Percentiles rank a stretch among this genome's conserved stretches.
phyloP scores from a whole-genome alignment of 2,329 filamentous ascomycete species.

The Neonectria coccinea region DNA sequence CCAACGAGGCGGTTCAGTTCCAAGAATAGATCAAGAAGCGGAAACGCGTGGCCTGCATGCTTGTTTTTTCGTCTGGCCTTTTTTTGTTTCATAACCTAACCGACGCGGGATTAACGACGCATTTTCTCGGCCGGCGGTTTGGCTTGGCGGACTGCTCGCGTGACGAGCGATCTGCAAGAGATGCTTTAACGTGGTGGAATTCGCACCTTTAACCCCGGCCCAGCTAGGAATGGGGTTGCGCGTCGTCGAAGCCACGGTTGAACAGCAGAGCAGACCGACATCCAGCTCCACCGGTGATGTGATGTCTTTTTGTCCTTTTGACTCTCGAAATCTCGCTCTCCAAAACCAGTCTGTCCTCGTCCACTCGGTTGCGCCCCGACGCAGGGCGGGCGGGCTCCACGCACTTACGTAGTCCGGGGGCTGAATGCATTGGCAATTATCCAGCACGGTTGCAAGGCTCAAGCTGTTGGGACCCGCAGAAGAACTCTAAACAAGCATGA shows the following conservation, averaged over 20 bases:
- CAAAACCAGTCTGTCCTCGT: no score
- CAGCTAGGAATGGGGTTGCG: constrained; percentile 16
- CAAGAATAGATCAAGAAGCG: constrained; percentile 19
- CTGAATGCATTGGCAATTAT: constrained; percentile 3
- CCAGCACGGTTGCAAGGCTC: background rate
- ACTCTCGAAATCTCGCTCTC: background rate
- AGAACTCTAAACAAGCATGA: constrained; percentile 1
- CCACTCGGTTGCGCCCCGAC: constrained; percentile 1
- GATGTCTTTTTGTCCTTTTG: background rate
- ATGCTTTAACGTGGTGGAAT: no score
- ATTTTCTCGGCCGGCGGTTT: background rate
- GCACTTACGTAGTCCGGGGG: constrained; percentile 7
- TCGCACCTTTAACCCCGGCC: background rate
- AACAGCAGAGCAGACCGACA: background rate
- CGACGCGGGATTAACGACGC: constrained; percentile 6
- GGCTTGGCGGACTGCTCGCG: constrained; percentile 7
- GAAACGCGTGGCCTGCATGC: constrained; percentile 17
- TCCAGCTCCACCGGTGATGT: background rate
- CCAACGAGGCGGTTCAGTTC: constrained; percentile 7
- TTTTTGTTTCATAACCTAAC: background rate
- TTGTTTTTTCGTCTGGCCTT: background rate
- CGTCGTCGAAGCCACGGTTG: constrained; percentile 17
- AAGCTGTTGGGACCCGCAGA: background rate
- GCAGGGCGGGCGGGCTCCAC: background rate
- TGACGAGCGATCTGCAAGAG: constrained; percentile 2